Evolutionary conservation across 2,329 filamentous ascomycete genomes (phyloP), one percentile per base, ranked within the genome.

Genomic region (Colletotrichum ledebouriae): DNA sequence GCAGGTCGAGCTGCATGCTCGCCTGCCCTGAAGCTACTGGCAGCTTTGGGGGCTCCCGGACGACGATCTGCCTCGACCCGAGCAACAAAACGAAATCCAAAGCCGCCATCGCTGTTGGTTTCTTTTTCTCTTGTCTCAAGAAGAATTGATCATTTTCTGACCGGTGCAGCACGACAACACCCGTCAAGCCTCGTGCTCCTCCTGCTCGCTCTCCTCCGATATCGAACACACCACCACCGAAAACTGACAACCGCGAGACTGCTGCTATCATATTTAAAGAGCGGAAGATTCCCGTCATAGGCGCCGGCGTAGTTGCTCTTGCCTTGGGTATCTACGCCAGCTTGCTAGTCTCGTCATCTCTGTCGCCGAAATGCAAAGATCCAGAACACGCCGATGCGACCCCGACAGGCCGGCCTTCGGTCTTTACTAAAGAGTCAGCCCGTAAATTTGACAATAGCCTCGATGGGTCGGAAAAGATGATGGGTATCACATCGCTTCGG

Each of bases 391-490:
- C 73, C 61, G 78, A 83, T 63, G 70, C 75, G 49, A 70, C 74
- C 12, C 83, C 85, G 4, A 86, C 85, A 20, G 85, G 85, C 37
- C 83, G 84, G 11, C 84, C 85, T 3, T 78, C 81, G 25, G 80
- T 82, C 61, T 78, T 86, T 71, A 80, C 79, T 17, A 76, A 78
- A 56, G 79, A 82, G 58, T 79, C 81, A 13, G 88, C 88, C 17
- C 78, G 80, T 33, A 82, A 84, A 46, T 91, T 90, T 74, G 89
- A 91, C 77, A 78, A 80, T 63, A 83, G 84, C 68, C 85, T 90
- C 42, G 82, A 89, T 74, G 78, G 82, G 72, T 84, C 85, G 4
- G 89, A 91, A 76, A 82, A 80, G 76, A 80, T 85, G 72, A 85
- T 85, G 80, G 87, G 89, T 55, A 83, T 90, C 71, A 83, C 79